Conservation (phyloP, 441 rosid genomes). For the Pelargonium australe region DNA sequence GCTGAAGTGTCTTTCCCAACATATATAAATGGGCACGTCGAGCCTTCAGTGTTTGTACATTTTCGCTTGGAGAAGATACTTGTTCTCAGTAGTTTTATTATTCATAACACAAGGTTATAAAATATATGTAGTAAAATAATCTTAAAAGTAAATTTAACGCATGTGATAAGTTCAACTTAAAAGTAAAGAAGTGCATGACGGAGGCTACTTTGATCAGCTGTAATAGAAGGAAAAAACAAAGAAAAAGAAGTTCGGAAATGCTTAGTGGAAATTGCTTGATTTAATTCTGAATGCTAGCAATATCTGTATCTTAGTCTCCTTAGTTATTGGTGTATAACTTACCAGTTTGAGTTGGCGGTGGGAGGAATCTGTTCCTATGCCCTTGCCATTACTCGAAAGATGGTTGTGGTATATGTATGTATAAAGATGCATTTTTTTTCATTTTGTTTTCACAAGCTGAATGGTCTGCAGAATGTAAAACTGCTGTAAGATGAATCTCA, state of each 20-base stretch:
- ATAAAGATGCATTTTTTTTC: neutral
- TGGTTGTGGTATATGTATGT: neutral
- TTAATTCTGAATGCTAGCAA: neutral
- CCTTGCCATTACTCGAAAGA: neutral
- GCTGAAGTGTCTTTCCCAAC: neutral
- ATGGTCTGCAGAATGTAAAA: neutral
- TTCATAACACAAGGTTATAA: neutral
- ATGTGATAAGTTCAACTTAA: neutral
- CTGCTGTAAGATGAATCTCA: neutral
- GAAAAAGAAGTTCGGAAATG: neutral
- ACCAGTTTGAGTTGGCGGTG: neutral
- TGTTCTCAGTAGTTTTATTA: neutral
- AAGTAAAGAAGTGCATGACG: neutral
- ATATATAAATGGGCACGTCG: neutral
- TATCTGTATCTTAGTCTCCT: neutral
- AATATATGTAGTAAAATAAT: neutral
- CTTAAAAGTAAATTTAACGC: neutral
- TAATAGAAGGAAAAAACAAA: neutral
- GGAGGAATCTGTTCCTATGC: neutral
- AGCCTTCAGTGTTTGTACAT: neutral
- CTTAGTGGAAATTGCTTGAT: neutral
- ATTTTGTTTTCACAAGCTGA: neutral
- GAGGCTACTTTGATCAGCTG: constrained; percentile 1
- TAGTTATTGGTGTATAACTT: neutral
- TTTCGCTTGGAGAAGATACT: neutral